Percentiles rank a stretch among this genome's conserved stretches.
Evolutionary conservation across 768 basidiomycete species (phyloP).

Genomic region (Collybia nuda): DNA sequence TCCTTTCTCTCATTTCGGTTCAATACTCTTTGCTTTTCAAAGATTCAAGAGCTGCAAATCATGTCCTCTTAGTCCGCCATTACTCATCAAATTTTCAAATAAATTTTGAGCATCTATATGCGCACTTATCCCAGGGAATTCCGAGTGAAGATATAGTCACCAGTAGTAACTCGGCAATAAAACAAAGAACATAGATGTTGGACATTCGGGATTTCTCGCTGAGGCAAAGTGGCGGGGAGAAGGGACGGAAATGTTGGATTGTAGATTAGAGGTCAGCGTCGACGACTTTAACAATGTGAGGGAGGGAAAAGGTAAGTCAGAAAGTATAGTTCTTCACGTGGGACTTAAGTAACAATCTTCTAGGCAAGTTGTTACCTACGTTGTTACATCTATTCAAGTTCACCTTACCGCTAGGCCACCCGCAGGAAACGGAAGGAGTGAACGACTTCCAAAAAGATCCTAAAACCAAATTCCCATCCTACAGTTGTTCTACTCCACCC

Average conservation of each 20-base stretch:
- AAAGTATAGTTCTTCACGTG: constrained; percentile 3
- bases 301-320: constrained; percentile 32
- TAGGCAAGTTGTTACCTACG: constrained; percentile 63
- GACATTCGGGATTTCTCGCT: constrained; percentile 43
- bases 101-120: no score
- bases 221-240: constrained; percentile 38
- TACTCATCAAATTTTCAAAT: no score
- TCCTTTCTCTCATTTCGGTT: no score
- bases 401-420: constrained; percentile 46
- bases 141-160: background rate
- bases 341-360: background rate
- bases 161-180: background rate
- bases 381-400: constrained; percentile 67
- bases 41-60: no score
- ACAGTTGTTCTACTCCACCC: constrained; percentile 67
- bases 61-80: no score
- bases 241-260: background rate
- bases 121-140: no score
- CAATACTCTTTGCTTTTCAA: no score
- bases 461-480: constrained; percentile 22
- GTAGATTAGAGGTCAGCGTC: constrained; percentile 9
- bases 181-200: constrained; percentile 36
- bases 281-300: constrained; percentile 26
- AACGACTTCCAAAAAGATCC: constrained; percentile 5
- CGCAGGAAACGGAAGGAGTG: constrained; percentile 6